Percentiles rank a stretch among this genome's conserved stretches.
These are phyloP conservation scores for Erodium maritimum DNA, from an alignment of 345 rosid genomes.

Conservation along the genomic window DNA sequence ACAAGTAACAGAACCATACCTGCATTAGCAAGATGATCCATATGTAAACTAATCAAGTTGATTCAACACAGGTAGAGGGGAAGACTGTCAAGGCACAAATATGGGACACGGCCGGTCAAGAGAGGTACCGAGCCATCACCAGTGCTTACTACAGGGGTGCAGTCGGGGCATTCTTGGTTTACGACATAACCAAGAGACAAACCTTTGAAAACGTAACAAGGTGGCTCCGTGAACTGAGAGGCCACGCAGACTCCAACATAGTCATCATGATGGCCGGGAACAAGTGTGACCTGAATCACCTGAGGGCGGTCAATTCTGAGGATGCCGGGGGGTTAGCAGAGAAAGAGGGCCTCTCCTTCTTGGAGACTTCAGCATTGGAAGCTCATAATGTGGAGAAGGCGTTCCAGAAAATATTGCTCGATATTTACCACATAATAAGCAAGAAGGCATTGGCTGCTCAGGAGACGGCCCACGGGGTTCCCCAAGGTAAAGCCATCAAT, in stretches of 20 bases:
- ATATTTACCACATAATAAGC: slow-evolving; percentile 48
- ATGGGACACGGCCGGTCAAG: slow-evolving; percentile 73
- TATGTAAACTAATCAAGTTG: not conserved
- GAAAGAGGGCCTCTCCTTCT: slow-evolving; percentile 36
- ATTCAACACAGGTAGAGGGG: slow-evolving; percentile 41
- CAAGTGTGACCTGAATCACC: slow-evolving; percentile 9
- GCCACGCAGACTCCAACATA: slow-evolving; percentile 65
- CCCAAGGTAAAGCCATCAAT: slow-evolving; percentile 56
- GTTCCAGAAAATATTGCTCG: slow-evolving; percentile 46
- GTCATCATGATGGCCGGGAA: slow-evolving; percentile 66
- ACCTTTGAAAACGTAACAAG: slow-evolving; percentile 50
- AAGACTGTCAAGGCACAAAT: slow-evolving; percentile 67
- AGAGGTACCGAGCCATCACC: slow-evolving; percentile 60
- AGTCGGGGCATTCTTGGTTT: slow-evolving; percentile 57
- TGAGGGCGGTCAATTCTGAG: slow-evolving; percentile 26
- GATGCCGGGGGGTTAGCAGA: slow-evolving; percentile 35
- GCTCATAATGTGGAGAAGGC: slow-evolving; percentile 47
- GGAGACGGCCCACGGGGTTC: slow-evolving; percentile 28
- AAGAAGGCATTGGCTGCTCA: slow-evolving; percentile 45
- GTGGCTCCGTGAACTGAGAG: slow-evolving; percentile 57
- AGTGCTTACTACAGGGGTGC: slow-evolving; percentile 69
- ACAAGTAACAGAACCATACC: too few relatives aligned
- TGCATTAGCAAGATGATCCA: too few relatives aligned
- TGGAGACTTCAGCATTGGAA: slow-evolving; percentile 56
- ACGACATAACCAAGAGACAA: slow-evolving; percentile 57